Conservation (phyloP, 1,284 basidiomycete species). For the Serendipita sp. region DNA sequence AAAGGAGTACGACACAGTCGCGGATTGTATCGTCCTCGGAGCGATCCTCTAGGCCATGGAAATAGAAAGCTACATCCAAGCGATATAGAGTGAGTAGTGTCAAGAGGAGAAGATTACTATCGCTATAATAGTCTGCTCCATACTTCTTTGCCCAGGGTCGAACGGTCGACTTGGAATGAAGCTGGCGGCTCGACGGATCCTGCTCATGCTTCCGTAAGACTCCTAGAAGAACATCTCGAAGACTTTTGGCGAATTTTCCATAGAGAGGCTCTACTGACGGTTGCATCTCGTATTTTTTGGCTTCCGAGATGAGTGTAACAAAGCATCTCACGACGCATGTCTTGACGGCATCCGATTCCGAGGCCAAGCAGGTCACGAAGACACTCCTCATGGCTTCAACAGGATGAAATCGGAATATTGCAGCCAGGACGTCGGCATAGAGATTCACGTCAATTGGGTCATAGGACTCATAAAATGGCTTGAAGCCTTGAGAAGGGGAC, state of each 20-base stretch:
- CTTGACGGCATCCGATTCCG: slow-evolving; percentile 69
- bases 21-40: neutral
- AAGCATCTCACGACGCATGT: slow-evolving; percentile 61
- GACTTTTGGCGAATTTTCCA: slow-evolving; percentile 30
- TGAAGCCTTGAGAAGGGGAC: slow-evolving; percentile 31
- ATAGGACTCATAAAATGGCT: slow-evolving; percentile 53
- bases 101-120: slow-evolving; percentile 31
- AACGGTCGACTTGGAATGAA: slow-evolving; percentile 6
- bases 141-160: slow-evolving; percentile 47
- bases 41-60: slow-evolving; percentile 24
- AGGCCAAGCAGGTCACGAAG: slow-evolving; percentile 51
- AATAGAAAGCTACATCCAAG: slow-evolving; percentile 37
- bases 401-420: slow-evolving; percentile 55
- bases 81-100: slow-evolving; percentile 54
- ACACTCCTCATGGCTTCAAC: slow-evolving; percentile 43
- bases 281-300: slow-evolving; percentile 43
- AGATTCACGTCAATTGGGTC: slow-evolving; percentile 71
- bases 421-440: slow-evolving; percentile 59
- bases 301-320: slow-evolving; percentile 36
- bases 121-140: slow-evolving; percentile 27
- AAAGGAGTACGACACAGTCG: neutral
- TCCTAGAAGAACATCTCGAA: slow-evolving; percentile 36
- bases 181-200: neutral
- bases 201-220: slow-evolving; percentile 9
- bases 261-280: slow-evolving; percentile 34